These are phyloP conservation scores for Trichophyton mentagrophytes DNA, from an alignment of 2,329 filamentous ascomycete genomes.

Conservation along the genomic window DNA sequence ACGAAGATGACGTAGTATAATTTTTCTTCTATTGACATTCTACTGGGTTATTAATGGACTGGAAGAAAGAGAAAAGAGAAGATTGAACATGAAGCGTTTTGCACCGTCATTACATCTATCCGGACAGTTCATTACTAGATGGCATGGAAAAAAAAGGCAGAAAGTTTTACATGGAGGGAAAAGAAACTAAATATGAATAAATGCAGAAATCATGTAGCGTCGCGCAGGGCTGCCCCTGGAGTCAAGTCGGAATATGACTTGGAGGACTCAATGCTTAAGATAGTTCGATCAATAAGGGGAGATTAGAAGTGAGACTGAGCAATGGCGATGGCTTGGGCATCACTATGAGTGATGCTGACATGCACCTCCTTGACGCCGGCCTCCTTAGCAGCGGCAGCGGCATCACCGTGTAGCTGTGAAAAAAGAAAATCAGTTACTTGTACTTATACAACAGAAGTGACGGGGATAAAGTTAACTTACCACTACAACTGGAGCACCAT, in stretches of 20 bases:
- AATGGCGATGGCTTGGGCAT: conserved; percentile 86
- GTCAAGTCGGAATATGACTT: neutral
- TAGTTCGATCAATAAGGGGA: neutral
- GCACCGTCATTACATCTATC: neutral
- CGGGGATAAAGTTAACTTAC: conserved; percentile 45
- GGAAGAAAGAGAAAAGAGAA: neutral
- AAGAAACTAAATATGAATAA: neutral
- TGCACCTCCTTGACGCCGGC: conserved; percentile 78
- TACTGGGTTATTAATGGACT: neutral
- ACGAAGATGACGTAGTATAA: neutral
- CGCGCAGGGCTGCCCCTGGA: neutral
- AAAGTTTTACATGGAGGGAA: neutral
- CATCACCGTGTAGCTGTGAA: conserved; percentile 68
- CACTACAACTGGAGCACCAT: conserved; percentile 69
- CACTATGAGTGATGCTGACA: conserved; percentile 92
- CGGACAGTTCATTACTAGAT: neutral
- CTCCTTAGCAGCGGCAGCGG: conserved; percentile 67
- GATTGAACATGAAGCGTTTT: neutral
- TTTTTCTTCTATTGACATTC: neutral
- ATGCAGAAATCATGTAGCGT: neutral
- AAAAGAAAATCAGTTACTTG: neutral
- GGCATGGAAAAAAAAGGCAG: neutral
- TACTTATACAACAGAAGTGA: conserved; percentile 10
- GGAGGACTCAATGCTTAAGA: neutral
- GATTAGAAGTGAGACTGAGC: conserved; percentile 44